phyloP scores from a whole-genome alignment of 2,329 filamentous ascomycete species.

The Fusarium domesticum region DNA sequence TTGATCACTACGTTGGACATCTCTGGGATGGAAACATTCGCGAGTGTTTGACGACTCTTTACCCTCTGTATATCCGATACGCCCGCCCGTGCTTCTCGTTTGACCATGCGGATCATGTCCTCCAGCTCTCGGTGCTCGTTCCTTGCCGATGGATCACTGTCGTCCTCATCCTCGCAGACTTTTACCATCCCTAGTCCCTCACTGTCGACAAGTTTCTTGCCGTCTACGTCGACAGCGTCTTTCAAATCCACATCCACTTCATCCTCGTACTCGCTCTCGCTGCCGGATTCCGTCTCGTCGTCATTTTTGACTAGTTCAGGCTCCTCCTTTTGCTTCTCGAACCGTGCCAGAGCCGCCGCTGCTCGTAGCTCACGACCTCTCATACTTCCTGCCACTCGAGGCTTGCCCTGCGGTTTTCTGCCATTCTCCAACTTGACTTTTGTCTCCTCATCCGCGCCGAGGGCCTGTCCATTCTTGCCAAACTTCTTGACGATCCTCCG shows the following conservation, averaged over 20 bases:
- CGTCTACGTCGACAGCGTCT: slow-evolving; percentile 63
- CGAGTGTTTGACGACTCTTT: background rate
- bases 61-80: background rate
- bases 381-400: slow-evolving; percentile 70
- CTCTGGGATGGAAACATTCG: background rate
- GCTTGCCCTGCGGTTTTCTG: slow-evolving; percentile 60
- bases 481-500: slow-evolving; percentile 73
- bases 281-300: slow-evolving; percentile 41
- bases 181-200: slow-evolving; percentile 67
- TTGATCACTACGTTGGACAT: slow-evolving; percentile 9
- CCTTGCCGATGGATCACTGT: slow-evolving; percentile 43
- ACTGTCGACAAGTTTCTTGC: slow-evolving; percentile 60
- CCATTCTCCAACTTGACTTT: slow-evolving; percentile 67
- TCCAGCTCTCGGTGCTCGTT: slow-evolving; percentile 64
- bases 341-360: slow-evolving; percentile 72
- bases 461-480: slow-evolving; percentile 62
- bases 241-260: slow-evolving; percentile 42
- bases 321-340: slow-evolving; percentile 57
- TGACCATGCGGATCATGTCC: slow-evolving; percentile 34
- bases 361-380: slow-evolving; percentile 73
- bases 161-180: slow-evolving; percentile 68
- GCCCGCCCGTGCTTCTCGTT: slow-evolving; percentile 13
- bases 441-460: slow-evolving; percentile 66
- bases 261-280: slow-evolving; percentile 50
- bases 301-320: slow-evolving; percentile 32